A percentile compares a stretch with the other conserved stretches of the same genome.
phyloP scores from a whole-genome alignment of 2,329 filamentous ascomycete genomes.

The Cladosporium oxysporum region DNA sequence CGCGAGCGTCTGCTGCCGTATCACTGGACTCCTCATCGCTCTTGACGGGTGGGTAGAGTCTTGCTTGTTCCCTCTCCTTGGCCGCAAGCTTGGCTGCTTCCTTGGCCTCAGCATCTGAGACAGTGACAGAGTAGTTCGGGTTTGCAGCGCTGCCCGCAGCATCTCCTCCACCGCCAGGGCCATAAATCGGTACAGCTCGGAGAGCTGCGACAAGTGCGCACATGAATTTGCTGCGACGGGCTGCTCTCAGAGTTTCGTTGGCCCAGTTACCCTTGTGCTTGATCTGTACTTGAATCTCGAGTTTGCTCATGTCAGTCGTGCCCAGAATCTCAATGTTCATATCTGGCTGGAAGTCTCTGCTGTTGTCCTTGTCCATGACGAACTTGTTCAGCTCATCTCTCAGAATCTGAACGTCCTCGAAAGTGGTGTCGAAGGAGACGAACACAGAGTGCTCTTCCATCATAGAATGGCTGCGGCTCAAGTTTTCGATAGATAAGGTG shows the following conservation, averaged over 20 bases:
- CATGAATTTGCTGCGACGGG: constrained; percentile 93
- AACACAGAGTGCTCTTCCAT: constrained; percentile 78
- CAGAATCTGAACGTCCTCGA: constrained; percentile 85
- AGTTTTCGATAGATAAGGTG: constrained; percentile 91
- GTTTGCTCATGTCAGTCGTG: constrained; percentile 83
- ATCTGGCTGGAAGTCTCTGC: constrained; percentile 86
- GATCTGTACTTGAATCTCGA: constrained; percentile 79
- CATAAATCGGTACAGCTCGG: constrained; percentile 82
- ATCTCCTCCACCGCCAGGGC: constrained; percentile 70
- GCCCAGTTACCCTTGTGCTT: constrained; percentile 72
- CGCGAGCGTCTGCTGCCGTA: constrained; percentile 20
- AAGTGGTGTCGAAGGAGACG: constrained; percentile 81
- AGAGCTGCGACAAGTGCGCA: constrained; percentile 84
- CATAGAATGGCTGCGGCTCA: constrained; percentile 89
- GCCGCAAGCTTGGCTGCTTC: constrained; percentile 60
- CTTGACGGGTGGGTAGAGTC: constrained; percentile 59
- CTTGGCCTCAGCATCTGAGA: constrained; percentile 68
- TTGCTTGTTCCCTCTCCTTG: constrained; percentile 50
- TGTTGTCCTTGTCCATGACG: constrained; percentile 79
- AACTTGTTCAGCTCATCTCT: constrained; percentile 84
- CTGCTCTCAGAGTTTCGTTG: constrained; percentile 75
- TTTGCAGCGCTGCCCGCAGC: constrained; percentile 66
- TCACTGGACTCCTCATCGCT: constrained; percentile 28
- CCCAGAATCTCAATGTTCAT: constrained; percentile 69
- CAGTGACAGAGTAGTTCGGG: constrained; percentile 77